These are phyloP conservation scores for Fraxinus sp. DNA, from an alignment of 305 asterid species.

Conservation along the genomic window DNA sequence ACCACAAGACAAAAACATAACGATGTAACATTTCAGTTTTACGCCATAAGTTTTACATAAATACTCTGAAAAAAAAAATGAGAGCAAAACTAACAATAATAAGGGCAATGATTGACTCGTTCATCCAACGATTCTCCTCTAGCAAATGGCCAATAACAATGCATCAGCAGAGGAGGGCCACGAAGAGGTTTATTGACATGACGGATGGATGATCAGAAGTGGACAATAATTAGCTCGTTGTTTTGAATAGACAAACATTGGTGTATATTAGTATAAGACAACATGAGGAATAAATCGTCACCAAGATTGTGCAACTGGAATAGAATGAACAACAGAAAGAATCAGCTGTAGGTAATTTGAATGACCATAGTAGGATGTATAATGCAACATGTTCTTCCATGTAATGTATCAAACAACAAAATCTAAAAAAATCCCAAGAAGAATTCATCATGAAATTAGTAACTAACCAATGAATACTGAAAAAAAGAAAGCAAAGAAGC, in stretches of 20 bases:
- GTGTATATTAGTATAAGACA: neutral
- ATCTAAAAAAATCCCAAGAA: conserved; percentile 37
- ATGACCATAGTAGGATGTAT: conserved; percentile 84
- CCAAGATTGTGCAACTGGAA: conserved; percentile 77
- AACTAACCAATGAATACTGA: neutral
- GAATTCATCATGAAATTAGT: conserved; percentile 13
- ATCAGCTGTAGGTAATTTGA: conserved; percentile 64
- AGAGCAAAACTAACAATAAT: conserved; percentile 12
- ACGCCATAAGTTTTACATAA: neutral
- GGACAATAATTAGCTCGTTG: conserved; percentile 18
- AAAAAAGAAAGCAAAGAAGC: neutral
- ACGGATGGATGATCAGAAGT: conserved; percentile 35
- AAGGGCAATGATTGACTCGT: conserved; percentile 48
- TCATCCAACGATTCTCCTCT: conserved; percentile 57
- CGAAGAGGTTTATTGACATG: conserved; percentile 45
- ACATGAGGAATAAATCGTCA: conserved; percentile 18
- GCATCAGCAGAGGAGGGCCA: conserved; percentile 50
- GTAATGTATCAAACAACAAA: conserved; percentile 66
- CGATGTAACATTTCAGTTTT: no score
- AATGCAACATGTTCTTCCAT: conserved; percentile 78
- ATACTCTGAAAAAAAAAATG: neutral
- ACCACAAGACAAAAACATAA: neutral
- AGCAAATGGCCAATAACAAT: conserved; percentile 57
- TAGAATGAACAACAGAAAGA: conserved; percentile 61
- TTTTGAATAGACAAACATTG: neutral